Conservation (phyloP, 75 land plant species). For the Cupressus sempervirens region DNA sequence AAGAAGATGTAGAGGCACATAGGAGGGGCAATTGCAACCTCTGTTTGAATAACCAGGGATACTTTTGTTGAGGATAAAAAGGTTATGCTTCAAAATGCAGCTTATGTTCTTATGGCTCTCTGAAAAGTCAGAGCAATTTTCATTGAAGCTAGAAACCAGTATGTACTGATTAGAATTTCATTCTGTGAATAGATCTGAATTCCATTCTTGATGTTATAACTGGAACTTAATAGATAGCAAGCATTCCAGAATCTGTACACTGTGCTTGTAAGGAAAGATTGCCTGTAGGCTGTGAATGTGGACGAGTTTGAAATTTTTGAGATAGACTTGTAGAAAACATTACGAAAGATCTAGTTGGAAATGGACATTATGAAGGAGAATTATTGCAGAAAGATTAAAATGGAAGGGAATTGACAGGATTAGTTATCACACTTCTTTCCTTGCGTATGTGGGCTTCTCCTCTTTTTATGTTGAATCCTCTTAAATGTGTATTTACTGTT, state of each 20-base stretch:
- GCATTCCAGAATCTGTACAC: background rate
- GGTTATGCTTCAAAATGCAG: slow-evolving; percentile 76
- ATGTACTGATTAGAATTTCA: slow-evolving; percentile 46
- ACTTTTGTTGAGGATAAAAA: slow-evolving; percentile 52
- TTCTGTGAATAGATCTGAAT: slow-evolving; percentile 37
- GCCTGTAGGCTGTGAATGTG: background rate
- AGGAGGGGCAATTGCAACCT: slow-evolving; percentile 91
- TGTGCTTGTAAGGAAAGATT: background rate
- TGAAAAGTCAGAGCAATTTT: slow-evolving; percentile 49
- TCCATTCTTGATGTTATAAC: slow-evolving; percentile 40
- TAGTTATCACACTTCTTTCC: background rate
- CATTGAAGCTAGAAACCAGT: slow-evolving; percentile 42
- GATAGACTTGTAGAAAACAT: background rate
- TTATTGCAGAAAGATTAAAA: background rate
- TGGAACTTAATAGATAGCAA: slow-evolving; percentile 21
- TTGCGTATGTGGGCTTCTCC: background rate
- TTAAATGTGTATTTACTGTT: background rate
- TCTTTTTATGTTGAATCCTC: background rate
- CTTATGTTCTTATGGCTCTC: slow-evolving; percentile 80
- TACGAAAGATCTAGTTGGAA: background rate
- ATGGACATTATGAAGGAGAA: background rate
- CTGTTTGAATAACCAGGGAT: slow-evolving; percentile 80
- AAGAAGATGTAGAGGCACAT: background rate
- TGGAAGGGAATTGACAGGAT: background rate
- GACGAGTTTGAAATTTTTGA: background rate